A percentile compares a stretch with the other conserved stretches of the same genome.
Conservation (phyloP, 2,329 filamentous ascomycete species). For the Colletotrichum tamarilloi region DNA sequence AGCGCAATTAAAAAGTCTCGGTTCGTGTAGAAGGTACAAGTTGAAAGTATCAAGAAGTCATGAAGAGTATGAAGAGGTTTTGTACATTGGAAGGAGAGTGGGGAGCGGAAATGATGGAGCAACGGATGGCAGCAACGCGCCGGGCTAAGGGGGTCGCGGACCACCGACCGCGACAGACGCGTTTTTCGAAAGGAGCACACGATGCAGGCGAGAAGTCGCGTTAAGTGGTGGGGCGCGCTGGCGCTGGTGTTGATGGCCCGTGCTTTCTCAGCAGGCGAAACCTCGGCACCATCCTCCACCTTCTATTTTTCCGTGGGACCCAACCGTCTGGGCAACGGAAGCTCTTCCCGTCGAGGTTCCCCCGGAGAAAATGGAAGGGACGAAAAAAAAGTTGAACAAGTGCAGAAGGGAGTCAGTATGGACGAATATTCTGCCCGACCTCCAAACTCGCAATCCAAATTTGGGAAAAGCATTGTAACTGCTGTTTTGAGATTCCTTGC, state of each 20-base stretch:
- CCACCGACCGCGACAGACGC: slow-evolving; percentile 27
- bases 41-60: slow-evolving; percentile 1
- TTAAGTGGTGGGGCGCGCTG: slow-evolving; percentile 28
- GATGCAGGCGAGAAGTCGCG: slow-evolving; percentile 22
- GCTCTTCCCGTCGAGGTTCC: too few relatives aligned
- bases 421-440: not conserved
- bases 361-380: not conserved
- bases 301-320: not conserved
- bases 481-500: not conserved
- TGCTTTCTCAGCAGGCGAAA: slow-evolving; percentile 22
- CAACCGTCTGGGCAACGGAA: slow-evolving; percentile 3
- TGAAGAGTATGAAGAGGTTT: slow-evolving; percentile 30
- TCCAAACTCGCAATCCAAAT: not conserved
- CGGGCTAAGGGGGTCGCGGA: slow-evolving; percentile 25
- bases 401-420: not conserved
- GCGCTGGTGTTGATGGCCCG: not conserved
- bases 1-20: not conserved
- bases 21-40: slow-evolving; percentile 1
- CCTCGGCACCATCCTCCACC: slow-evolving; percentile 5
- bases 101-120: slow-evolving; percentile 30
- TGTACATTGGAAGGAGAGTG: slow-evolving; percentile 32
- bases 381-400: not conserved
- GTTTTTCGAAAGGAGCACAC: slow-evolving; percentile 18
- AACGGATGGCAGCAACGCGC: slow-evolving; percentile 27
- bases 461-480: not conserved